Percentiles rank a stretch among this genome's conserved stretches.
Conservation (phyloP, 2,329 filamentous ascomycete species). For the Periconia sp. region DNA sequence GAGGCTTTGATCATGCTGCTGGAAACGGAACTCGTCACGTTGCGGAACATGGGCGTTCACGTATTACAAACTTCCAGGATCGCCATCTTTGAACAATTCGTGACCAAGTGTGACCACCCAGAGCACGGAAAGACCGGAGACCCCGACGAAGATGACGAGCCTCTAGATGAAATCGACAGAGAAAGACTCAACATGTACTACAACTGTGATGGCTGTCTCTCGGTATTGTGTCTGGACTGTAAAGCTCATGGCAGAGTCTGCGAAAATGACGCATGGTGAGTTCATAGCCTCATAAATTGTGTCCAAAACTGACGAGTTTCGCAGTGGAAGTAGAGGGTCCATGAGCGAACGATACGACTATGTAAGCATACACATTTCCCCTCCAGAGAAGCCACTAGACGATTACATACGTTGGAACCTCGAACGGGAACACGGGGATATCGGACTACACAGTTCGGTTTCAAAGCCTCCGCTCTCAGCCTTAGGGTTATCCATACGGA, state of each 20-base stretch:
- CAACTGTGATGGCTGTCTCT: constrained; percentile 6
- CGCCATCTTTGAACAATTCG: constrained; percentile 9
- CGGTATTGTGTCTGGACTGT: constrained; percentile 12
- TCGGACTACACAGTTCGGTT: constrained; percentile 4
- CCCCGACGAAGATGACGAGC: constrained; percentile 1
- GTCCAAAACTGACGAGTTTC: background rate
- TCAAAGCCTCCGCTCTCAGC: constrained; percentile 14
- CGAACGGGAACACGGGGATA: constrained; percentile 22
- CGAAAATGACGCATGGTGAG: constrained; percentile 6
- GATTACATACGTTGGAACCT: constrained; percentile 18
- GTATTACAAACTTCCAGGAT: constrained; percentile 20
- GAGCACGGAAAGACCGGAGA: background rate
- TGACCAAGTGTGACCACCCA: constrained; percentile 11
- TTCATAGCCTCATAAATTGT: background rate
- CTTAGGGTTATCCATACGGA: constrained; percentile 7
- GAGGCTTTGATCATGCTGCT: constrained; percentile 14
- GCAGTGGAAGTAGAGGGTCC: constrained; percentile 3
- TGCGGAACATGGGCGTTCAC: constrained; percentile 10
- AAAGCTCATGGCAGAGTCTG: constrained; percentile 7
- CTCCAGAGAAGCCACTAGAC: constrained; percentile 7
- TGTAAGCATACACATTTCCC: constrained; percentile 9
- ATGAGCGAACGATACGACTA: constrained; percentile 12
- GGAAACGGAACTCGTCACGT: constrained; percentile 9
- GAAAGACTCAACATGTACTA: constrained; percentile 7
- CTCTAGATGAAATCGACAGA: background rate